phyloP scores from a whole-genome alignment of 139 green algal genomes.

The Medakamo hakoo region DNA sequence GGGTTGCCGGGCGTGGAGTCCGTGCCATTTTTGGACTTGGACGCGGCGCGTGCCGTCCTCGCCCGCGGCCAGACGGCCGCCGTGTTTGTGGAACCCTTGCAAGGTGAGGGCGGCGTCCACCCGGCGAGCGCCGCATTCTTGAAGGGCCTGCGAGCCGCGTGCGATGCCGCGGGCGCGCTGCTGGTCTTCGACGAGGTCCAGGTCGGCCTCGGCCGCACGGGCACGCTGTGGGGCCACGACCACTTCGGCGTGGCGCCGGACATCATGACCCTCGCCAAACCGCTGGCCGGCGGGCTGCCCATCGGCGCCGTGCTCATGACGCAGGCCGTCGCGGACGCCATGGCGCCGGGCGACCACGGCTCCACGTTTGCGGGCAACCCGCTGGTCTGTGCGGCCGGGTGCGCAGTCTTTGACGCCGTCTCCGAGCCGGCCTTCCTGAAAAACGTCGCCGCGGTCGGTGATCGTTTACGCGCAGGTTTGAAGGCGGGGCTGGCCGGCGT shows the following conservation, averaged over 20 bases:
- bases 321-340: conserved; percentile 77
- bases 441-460: conserved; percentile 53
- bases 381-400: conserved; percentile 70
- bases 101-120: conserved; percentile 31
- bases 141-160: conserved; percentile 67
- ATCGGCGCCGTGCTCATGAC: conserved; percentile 90
- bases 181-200: conserved; percentile 97
- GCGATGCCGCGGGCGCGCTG: conserved; percentile 80
- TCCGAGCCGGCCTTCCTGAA: conserved; percentile 66
- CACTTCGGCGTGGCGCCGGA: conserved; percentile 79
- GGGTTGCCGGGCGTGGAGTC: conserved; percentile 58
- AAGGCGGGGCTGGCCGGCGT: conserved; percentile 42
- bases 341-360: conserved; percentile 85
- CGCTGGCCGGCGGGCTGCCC: conserved; percentile 86
- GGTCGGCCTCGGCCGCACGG: conserved; percentile 61
- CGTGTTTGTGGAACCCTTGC: conserved; percentile 96
- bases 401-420: conserved; percentile 67
- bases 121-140: conserved; percentile 36
- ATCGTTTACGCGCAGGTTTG: conserved; percentile 54
- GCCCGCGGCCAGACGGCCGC: conserved; percentile 62
- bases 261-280: conserved; percentile 96
- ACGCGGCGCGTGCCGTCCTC: conserved; percentile 15
- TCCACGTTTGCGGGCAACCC: conserved; percentile 95
- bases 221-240: conserved; percentile 85
- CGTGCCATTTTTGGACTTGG: conserved; percentile 42